A percentile compares a stretch with the other conserved stretches of the same genome.
Evolutionary conservation across 2,329 filamentous ascomycete genomes (phyloP).

Genomic region (Pyricularia pennisetigena): DNA sequence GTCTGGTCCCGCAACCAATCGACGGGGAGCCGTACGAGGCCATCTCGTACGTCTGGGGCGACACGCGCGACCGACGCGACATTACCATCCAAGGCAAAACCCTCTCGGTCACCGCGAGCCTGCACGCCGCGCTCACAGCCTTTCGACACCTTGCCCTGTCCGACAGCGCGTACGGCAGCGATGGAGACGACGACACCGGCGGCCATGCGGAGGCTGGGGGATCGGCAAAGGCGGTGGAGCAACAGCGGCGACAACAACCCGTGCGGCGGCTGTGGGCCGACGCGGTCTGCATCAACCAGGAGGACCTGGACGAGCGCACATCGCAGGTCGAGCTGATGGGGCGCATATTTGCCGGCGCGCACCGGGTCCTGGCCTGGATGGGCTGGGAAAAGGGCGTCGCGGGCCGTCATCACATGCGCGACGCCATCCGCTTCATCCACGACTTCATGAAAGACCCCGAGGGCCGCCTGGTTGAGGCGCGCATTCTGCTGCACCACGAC

Average conservation of each 20-base stretch:
- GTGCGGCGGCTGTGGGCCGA: conserved; percentile 12
- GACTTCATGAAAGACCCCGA: conserved; percentile 9
- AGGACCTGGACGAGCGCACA: conserved; percentile 9
- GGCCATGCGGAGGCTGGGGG: not conserved
- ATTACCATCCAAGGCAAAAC: not conserved
- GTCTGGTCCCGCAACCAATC: conserved; percentile 23
- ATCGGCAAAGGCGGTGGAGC: not conserved
- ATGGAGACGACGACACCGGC: not conserved
- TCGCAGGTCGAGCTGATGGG: conserved; percentile 13
- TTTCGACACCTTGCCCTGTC: not conserved
- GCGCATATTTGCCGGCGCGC: conserved; percentile 10
- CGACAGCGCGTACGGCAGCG: not conserved
- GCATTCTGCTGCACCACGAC: conserved; percentile 9
- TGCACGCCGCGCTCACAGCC: conserved; percentile 4
- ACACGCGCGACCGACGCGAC: not conserved
- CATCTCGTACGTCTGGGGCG: conserved; percentile 7
- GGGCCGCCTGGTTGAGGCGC: conserved; percentile 6
- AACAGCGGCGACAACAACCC: not conserved
- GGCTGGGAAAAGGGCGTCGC: conserved; percentile 10
- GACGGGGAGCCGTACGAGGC: conserved; percentile 9
- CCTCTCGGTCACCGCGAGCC: conserved; percentile 2
- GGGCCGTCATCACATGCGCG: conserved; percentile 7
- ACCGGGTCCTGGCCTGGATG: conserved; percentile 11
- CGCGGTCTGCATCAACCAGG: conserved; percentile 16
- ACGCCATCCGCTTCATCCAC: conserved; percentile 10